phyloP scores from a whole-genome alignment of 2,329 filamentous ascomycete species.

The Fusarium sp. region DNA sequence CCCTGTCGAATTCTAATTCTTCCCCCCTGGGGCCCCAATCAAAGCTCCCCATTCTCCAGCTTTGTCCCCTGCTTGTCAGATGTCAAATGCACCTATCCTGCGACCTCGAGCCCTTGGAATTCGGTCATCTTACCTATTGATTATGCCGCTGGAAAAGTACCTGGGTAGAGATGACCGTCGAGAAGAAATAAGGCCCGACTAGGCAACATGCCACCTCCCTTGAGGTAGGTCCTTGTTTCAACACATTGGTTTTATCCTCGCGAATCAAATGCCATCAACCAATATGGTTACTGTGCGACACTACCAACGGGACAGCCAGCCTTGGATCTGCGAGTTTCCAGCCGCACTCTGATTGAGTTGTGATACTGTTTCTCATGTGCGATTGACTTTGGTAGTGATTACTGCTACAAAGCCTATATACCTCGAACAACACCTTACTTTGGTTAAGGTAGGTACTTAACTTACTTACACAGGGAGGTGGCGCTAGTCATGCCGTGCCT shows the following conservation, averaged over 20 bases:
- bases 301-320: not conserved
- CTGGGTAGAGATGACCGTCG: conserved; percentile 4
- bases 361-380: conserved; percentile 1
- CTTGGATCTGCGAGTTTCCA: conserved; percentile 2
- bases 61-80: conserved; percentile 35
- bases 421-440: not conserved
- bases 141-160: conserved; percentile 11
- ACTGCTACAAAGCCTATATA: not conserved
- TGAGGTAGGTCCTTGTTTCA: conserved; percentile 14
- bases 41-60: conserved; percentile 35
- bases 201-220: conserved; percentile 36
- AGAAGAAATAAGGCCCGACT: conserved; percentile 45
- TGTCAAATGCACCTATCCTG: conserved; percentile 30
- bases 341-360: conserved; percentile 1
- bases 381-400: conserved; percentile 21
- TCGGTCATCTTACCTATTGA: conserved; percentile 25
- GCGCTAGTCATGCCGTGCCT: conserved; percentile 18
- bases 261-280: conserved; percentile 32
- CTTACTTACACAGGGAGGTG: conserved; percentile 19
- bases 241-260: conserved; percentile 10
- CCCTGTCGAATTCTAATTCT: conserved; percentile 1
- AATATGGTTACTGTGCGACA: not conserved
- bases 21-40: conserved; percentile 34
- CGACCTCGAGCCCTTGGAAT: conserved; percentile 14
- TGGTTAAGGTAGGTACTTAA: not conserved